Base-by-base conservation (phyloP, 2,329 filamentous ascomycete species). In the Claviceps purpurea region DNA sequence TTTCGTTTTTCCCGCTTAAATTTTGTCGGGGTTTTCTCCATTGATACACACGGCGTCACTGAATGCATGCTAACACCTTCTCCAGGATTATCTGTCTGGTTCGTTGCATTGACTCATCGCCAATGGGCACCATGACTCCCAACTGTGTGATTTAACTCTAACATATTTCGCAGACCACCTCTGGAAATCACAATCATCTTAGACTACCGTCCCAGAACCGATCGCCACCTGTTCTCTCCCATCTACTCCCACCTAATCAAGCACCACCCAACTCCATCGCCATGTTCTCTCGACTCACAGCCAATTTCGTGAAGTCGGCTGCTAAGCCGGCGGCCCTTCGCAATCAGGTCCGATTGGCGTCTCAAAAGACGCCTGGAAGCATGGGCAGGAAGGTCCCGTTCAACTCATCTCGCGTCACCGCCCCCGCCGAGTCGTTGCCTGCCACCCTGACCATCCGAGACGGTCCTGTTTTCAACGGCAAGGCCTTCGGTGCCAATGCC, bases 401-500 rank as follows among this genome's bases (percentile, higher is more conserved):
- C 39, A 72, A 71, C 54, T 71, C 74, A 56, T 70, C 75, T 57
- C 75, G 75, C 59, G 77, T 80, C 56, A 89, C 76, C 47, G 65
- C 84, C 57, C 81, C 84, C 55, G 81, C 81, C 56, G 79, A 82
- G 41, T 64, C 63, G 50, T 51, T 68, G 42, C 66, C 67, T 62
- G 93, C 93, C 57, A 97, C 93, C 54, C 87, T 98, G 65, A 97
- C 91, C 57, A 95, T 98, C 69, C 86, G 87, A 72, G 89, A 95
- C 73, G 93, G 93, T 56, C 93, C 93, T 45, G 85, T 97, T 65
- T 97, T 95, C 76, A 87, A 89, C 62, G 93, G 93, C 67, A 95
- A 87, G 67, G 95, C 91, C 54, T 98, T 97, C 63, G 93, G 93
- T 63, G 93, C 93, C 65, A 93, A 94, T 70, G 81, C 86, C 68